Base-by-base conservation (phyloP, 352 stramenopile genomes). In the Phytophthora pluvialis region DNA sequence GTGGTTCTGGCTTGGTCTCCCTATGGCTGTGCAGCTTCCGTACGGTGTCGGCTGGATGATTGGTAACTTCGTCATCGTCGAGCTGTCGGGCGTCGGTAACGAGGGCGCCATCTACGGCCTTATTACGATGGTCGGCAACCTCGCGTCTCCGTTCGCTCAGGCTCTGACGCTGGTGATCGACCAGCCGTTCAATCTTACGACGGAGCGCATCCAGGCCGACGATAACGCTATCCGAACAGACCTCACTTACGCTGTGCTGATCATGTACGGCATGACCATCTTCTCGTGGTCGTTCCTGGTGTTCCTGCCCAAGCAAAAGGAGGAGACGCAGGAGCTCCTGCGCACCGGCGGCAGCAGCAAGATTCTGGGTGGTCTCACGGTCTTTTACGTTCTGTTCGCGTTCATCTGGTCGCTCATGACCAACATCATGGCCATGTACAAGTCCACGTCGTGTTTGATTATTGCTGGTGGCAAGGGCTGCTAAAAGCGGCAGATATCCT, bases 21-120 rank as follows among this genome's bases (percentile, higher is more conserved):
- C 69, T 0, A 56, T 82, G 40, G 54, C 76, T 5, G 71, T 78
- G 51, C 45, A 77, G 21, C 21, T 21, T 2, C 21, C 21, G 21
- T 21, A 21, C 21, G 21, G 21, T 21, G 21, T 21, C 21, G 53
- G 67, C 25, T 82, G 72, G 45, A 70, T 85, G 45, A 71, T 82
- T 29, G 43, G 43, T 1, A 72, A 66, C 26, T 83, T 70, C 29
- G 68, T 81, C 3, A 65, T 75, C 1, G 75, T 83, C 28, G 77
- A 87, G 40, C 43, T 87, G 9, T 54, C 70, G 7, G 76, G 73
- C 6, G 43, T 78, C 9, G 77, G 75, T 31, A 80, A 81, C 40
- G 77, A 86, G 63, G 77, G 60, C 10, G 67, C 63, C 16, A 67
- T 77, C 25, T 80, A 78, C 49, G 75, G 69, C 21, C 66, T 86